Conservation (phyloP, 2,329 filamentous ascomycete genomes). For the Zymoseptoria passerinii region DNA sequence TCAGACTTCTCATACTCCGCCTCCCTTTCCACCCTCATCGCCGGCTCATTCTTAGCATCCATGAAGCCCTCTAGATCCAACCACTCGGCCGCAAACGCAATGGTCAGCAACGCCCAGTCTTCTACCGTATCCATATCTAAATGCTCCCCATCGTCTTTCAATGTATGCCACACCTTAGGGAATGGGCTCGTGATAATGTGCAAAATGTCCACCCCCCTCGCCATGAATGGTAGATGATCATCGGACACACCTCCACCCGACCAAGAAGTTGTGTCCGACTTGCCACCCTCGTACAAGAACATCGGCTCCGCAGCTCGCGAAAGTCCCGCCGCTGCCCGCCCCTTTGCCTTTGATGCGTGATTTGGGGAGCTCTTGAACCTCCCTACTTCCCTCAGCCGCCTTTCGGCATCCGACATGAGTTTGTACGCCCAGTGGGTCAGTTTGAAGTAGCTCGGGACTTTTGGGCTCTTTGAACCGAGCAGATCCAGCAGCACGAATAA, state of each 20-base stretch:
- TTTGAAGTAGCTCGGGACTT: slow-evolving; percentile 76
- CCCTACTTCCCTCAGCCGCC: slow-evolving; percentile 58
- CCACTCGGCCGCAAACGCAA: slow-evolving; percentile 85
- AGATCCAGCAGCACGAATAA: slow-evolving; percentile 90
- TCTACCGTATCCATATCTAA: slow-evolving; percentile 69
- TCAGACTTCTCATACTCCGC: slow-evolving; percentile 9
- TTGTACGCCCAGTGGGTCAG: slow-evolving; percentile 91
- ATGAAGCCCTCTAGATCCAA: slow-evolving; percentile 65
- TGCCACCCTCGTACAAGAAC: slow-evolving; percentile 61
- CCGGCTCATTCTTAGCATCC: slow-evolving; percentile 14
- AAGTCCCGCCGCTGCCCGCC: not conserved
- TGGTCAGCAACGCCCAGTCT: slow-evolving; percentile 81
- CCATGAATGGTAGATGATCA: slow-evolving; percentile 88
- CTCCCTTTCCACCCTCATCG: not conserved
- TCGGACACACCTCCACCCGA: slow-evolving; percentile 52
- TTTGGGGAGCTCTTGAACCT: slow-evolving; percentile 57
- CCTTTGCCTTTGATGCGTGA: slow-evolving; percentile 31
- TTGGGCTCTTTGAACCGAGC: slow-evolving; percentile 61
- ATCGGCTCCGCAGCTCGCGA: slow-evolving; percentile 6
- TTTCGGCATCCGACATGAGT: slow-evolving; percentile 64
- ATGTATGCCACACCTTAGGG: slow-evolving; percentile 76
- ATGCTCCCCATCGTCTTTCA: slow-evolving; percentile 75
- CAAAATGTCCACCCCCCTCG: slow-evolving; percentile 74
- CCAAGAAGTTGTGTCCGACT: slow-evolving; percentile 42
- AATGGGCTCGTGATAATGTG: slow-evolving; percentile 85